A percentile compares a stretch with the other conserved stretches of the same genome.
Conservation (phyloP, 805 yeast species). For the Ogataea methylovora region DNA sequence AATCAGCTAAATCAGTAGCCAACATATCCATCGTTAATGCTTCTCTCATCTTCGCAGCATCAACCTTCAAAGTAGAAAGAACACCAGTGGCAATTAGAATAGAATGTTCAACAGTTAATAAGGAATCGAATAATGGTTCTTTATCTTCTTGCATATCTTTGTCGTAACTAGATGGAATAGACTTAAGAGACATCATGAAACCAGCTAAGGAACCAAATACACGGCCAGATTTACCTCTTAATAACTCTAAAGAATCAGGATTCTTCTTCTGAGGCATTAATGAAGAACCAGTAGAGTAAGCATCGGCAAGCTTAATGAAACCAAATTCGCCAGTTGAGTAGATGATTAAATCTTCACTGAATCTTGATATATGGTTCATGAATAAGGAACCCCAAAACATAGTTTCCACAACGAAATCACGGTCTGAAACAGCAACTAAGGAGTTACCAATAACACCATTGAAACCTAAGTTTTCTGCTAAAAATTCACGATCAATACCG, state of each 20-base stretch:
- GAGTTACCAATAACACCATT: slow-evolving; percentile 89
- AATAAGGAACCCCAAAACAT: slow-evolving; percentile 93
- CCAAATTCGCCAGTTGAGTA: slow-evolving; percentile 98
- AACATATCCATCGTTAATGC: slow-evolving; percentile 98
- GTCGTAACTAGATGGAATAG: slow-evolving; percentile 96
- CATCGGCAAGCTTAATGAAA: slow-evolving; percentile 87
- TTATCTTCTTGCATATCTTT: slow-evolving; percentile 99
- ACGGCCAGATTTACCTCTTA: slow-evolving; percentile 96
- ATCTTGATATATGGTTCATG: slow-evolving; percentile 92
- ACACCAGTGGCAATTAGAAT: slow-evolving; percentile 94
- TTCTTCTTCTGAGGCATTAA: slow-evolving; percentile 99
- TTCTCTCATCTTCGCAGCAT: slow-evolving; percentile 68
- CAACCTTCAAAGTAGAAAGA: slow-evolving; percentile 73
- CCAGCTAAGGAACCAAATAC: slow-evolving; percentile 94
- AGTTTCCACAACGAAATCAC: slow-evolving; percentile 95
- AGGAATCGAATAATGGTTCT: slow-evolving; percentile 92
- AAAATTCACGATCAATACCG: slow-evolving; percentile 91
- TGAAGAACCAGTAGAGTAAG: slow-evolving; percentile 97
- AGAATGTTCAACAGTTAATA: slow-evolving; percentile 90
- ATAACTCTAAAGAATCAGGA: slow-evolving; percentile 90
- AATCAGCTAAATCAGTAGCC: slow-evolving; percentile 97
- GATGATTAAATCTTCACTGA: slow-evolving; percentile 89
- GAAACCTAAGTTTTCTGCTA: slow-evolving; percentile 78
- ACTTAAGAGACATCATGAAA: slow-evolving; percentile 90
- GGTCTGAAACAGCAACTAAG: slow-evolving; percentile 91